Base-by-base conservation (phyloP, 129 eudicot genomes). In the Centella asiatica region DNA sequence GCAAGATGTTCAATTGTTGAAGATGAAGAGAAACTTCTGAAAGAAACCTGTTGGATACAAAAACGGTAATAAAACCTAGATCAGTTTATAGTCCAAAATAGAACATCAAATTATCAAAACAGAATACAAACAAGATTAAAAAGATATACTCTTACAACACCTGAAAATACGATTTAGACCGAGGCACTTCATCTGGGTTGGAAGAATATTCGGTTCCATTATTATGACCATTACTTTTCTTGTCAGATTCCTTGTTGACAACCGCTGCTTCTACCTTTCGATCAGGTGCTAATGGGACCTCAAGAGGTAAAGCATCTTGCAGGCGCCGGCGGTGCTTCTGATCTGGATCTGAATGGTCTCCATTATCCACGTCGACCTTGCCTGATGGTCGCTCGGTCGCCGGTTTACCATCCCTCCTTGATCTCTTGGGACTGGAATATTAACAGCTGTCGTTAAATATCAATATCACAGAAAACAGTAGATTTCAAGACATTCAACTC, bases 381-480 rank as follows among this genome's bases (percentile, higher is more conserved):
- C 44, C 54, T 36, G 76, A 45, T 23, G 76, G 73, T 65, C 81
- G 69, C 67, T 79, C 95, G 31, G 76, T 73, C 56, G 78, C 76
- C 18, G 72, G 70, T 71, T 77, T 79, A 44, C 80, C 88, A 63
- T 83, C 83, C 75, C 86, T 80, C 52, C 87, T 83, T 34, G 74
- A 70, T 69, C 93, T 77, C 77, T 87, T 87, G 19, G 95, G 93
- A 56, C 95, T 87, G 46, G 47, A 66, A 77, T 44, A 55, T 19
- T 66, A 69, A 42, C 4, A 36, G 55, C 2, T 26, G n/a, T n/a
- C 45, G 13, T 4, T 14, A 19, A 15, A 17, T 22, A 28, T 31
- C 39, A 47, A 22, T 12, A 27, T 26, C 2, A 2, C 37, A 26
- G 13, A 37, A 19, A 3, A 26, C 19, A 66, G 25, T 17, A 7